phyloP scores from a whole-genome alignment of 2,329 filamentous ascomycete species.

The Teratosphaeria gauchensis region DNA sequence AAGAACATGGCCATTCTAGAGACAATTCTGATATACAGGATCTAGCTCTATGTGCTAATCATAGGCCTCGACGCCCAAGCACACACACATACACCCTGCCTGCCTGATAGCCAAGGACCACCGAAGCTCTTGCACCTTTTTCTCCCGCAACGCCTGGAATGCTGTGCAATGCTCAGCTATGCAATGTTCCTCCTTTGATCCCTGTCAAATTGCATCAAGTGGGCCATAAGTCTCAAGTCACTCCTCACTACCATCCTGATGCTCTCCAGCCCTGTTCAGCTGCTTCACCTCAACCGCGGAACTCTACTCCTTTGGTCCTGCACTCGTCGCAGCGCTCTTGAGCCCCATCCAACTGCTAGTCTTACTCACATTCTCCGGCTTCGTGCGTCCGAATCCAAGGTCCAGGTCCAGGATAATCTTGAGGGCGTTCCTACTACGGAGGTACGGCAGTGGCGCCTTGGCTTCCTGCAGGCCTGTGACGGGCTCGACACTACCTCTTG shows the following conservation, averaged over 20 bases:
- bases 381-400: constrained; percentile 66
- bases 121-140: neutral
- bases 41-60: neutral
- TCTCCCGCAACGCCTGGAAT: neutral
- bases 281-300: neutral
- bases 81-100: neutral
- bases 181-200: neutral
- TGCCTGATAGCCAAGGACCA: neutral
- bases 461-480: constrained; percentile 55
- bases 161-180: neutral
- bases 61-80: neutral
- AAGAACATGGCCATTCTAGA: neutral
- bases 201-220: neutral
- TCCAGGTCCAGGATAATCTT: constrained; percentile 95
- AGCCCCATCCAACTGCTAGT: neutral
- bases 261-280: neutral
- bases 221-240: neutral
- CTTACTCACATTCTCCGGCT: neutral
- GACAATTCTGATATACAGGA: neutral
- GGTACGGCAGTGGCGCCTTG: constrained; percentile 53
- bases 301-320: neutral
- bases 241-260: neutral
- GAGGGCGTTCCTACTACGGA: constrained; percentile 76
- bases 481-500: constrained; percentile 51
- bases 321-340: neutral